Conservation (phyloP, 192 early-diverging fungal genomes). For the Entrophospora sp. region DNA sequence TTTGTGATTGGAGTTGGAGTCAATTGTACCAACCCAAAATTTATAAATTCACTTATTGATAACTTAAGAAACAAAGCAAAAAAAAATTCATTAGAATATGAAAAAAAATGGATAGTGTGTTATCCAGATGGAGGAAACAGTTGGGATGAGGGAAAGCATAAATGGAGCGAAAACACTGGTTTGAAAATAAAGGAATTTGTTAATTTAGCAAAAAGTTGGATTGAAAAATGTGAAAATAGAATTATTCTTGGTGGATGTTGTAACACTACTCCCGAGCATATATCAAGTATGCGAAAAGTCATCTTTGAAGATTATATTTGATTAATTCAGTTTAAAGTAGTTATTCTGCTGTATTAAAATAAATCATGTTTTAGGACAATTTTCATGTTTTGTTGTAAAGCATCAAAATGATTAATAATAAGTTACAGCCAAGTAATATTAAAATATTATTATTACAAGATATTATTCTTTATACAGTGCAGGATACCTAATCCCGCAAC, state of each 20-base stretch:
- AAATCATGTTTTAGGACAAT: too few species aligned
- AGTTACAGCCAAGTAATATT: too few species aligned
- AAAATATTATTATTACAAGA: too few species aligned
- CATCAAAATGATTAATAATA: too few species aligned
- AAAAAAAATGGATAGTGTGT: constrained; percentile 32
- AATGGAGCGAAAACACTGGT: constrained; percentile 23
- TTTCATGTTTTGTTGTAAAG: too few species aligned
- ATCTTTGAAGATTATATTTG: not conserved
- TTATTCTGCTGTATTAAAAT: too few species aligned
- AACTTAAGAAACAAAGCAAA: constrained; percentile 7
- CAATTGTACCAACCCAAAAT: constrained; percentile 52
- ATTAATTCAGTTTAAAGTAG: too few species aligned
- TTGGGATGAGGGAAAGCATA: constrained; percentile 30
- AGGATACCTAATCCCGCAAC: too few species aligned
- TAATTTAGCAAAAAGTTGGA: constrained; percentile 21
- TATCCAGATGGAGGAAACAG: constrained; percentile 46
- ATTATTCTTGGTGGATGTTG: constrained; percentile 55
- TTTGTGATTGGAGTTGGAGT: constrained; percentile 47
- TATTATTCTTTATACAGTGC: too few species aligned
- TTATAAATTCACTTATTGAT: constrained; percentile 20
- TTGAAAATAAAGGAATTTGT: constrained; percentile 30
- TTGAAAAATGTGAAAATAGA: constrained; percentile 28
- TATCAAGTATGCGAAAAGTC: constrained; percentile 6
- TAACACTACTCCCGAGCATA: constrained; percentile 45
- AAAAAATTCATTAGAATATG: not conserved